Percentiles rank a stretch among this genome's conserved stretches.
These are phyloP conservation scores for Porphyra umbilicalis DNA, from an alignment of 31 red algal species.

Conservation along the genomic window DNA sequence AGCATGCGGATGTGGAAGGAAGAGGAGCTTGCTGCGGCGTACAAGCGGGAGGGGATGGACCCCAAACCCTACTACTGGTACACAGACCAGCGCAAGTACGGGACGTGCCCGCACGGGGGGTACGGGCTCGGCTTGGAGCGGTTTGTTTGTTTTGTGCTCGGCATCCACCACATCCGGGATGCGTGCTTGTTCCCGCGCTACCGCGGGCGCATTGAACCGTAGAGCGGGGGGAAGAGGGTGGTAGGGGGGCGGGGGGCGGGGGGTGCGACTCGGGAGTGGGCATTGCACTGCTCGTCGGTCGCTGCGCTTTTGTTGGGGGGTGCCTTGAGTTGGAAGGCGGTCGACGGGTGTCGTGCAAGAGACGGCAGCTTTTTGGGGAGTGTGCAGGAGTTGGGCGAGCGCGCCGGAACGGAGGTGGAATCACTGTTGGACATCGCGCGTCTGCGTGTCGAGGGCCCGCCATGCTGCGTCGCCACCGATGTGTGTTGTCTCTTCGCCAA, in stretches of 20 bases:
- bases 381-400: no score
- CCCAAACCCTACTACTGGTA: slow-evolving; percentile 97
- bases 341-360: no score
- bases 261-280: no score
- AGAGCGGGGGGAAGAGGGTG: background rate
- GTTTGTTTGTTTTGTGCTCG: slow-evolving; percentile 87
- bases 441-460: no score
- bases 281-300: no score
- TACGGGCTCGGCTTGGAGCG: slow-evolving; percentile 96
- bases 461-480: no score
- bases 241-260: background rate
- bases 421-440: no score
- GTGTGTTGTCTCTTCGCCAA: no score
- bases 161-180: slow-evolving; percentile 91
- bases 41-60: slow-evolving; percentile 90
- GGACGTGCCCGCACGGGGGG: slow-evolving; percentile 92
- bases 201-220: slow-evolving; percentile 80
- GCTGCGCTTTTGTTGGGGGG: no score
- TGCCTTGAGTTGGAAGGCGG: no score
- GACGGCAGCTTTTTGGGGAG: no score
- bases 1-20: slow-evolving; percentile 89
- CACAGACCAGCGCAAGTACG: slow-evolving; percentile 96
- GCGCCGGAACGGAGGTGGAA: no score
- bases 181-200: slow-evolving; percentile 96
- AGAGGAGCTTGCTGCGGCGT: slow-evolving; percentile 88